Conservation (phyloP, 2,329 filamentous ascomycete genomes). For the Aspergillus clavatus region DNA sequence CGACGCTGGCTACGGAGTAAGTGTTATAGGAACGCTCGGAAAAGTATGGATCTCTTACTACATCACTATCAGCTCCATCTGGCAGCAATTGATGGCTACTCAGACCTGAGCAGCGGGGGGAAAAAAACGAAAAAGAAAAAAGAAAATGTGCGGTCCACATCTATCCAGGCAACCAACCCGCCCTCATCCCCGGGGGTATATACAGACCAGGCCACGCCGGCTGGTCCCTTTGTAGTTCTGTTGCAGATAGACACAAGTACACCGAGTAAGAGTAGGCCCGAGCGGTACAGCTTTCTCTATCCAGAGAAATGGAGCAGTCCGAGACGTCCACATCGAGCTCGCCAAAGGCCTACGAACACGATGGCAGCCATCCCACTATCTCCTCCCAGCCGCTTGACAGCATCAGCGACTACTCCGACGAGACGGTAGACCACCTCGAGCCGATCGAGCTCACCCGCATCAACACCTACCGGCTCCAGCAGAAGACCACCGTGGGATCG, state of each 20-base stretch:
- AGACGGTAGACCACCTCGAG: slow-evolving; percentile 13
- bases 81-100: neutral
- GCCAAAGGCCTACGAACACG: neutral
- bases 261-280: neutral
- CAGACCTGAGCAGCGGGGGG: neutral
- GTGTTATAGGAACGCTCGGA: neutral
- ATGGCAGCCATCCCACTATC: neutral
- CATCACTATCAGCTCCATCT: neutral
- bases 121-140: too few species aligned
- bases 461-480: slow-evolving; percentile 19
- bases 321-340: neutral
- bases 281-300: neutral
- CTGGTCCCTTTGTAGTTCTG: too few species aligned
- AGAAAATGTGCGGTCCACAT: neutral
- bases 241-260: neutral
- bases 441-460: slow-evolving; percentile 19
- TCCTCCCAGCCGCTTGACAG: slow-evolving; percentile 1
- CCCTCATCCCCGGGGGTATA: too few species aligned
- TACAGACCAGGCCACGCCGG: too few species aligned
- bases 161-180: too few species aligned
- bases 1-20: neutral
- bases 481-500: slow-evolving; percentile 19
- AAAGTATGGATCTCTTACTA: neutral
- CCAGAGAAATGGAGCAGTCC: neutral
- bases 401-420: slow-evolving; percentile 10